These are phyloP conservation scores for Trametes coccinea DNA, from an alignment of 768 basidiomycete genomes.

Conservation along the genomic window DNA sequence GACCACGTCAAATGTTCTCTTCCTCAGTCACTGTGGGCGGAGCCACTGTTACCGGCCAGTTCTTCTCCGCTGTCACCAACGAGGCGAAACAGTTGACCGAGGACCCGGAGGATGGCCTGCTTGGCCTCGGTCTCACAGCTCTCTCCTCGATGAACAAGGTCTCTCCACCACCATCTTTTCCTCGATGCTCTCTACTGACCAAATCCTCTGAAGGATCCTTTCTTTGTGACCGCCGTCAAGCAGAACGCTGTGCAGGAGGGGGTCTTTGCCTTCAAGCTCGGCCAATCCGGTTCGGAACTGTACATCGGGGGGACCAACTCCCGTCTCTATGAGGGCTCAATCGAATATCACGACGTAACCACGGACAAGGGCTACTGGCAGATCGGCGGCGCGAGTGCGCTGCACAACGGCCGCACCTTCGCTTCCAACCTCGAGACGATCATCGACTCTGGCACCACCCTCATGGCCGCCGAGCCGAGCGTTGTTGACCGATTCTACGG, in stretches of 20 bases:
- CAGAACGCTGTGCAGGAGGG: slow-evolving; percentile 22
- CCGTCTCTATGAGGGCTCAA: slow-evolving; percentile 31
- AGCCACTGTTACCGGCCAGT: slow-evolving; percentile 22
- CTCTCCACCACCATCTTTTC: neutral
- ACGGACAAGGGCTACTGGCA: slow-evolving; percentile 28
- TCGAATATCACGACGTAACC: slow-evolving; percentile 35
- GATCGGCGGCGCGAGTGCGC: slow-evolving; percentile 15
- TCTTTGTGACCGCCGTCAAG: slow-evolving; percentile 26
- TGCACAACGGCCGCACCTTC: slow-evolving; percentile 17
- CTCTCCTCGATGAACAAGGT: slow-evolving; percentile 21
- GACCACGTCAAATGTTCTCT: slow-evolving; percentile 1
- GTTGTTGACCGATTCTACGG: slow-evolving; percentile 24
- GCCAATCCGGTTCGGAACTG: slow-evolving; percentile 30
- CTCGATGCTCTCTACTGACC: neutral
- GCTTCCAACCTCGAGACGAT: slow-evolving; percentile 20
- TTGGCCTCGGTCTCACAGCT: slow-evolving; percentile 30
- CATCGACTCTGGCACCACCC: slow-evolving; percentile 30
- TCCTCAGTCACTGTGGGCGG: slow-evolving; percentile 33
- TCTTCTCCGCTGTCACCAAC: slow-evolving; percentile 16
- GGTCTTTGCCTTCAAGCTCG: slow-evolving; percentile 33
- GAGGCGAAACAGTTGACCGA: neutral
- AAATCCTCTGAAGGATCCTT: slow-evolving; percentile 19
- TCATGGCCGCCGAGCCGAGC: slow-evolving; percentile 25
- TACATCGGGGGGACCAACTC: slow-evolving; percentile 39
- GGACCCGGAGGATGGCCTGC: slow-evolving; percentile 23